These are phyloP conservation scores for Parietichytrium sp. DNA, from an alignment of 108 stramenopile genomes.

Conservation along the genomic window DNA sequence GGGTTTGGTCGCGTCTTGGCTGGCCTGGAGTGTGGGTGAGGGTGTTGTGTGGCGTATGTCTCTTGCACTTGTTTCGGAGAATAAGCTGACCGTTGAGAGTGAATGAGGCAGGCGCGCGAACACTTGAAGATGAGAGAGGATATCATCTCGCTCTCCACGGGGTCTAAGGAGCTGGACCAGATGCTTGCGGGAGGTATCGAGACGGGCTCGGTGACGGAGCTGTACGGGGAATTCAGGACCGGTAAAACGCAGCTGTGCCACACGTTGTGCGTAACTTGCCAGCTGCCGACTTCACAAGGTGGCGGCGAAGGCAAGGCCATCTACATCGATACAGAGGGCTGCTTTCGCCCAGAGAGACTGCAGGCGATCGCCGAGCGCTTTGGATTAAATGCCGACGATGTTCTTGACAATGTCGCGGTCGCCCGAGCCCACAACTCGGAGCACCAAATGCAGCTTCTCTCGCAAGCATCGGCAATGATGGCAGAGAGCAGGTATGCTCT, in stretches of 20 bases:
- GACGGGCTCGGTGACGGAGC: slow-evolving; percentile 95
- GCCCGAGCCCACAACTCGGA: slow-evolving; percentile 99
- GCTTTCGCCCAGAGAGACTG: slow-evolving; percentile 91
- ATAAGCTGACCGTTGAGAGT: background rate
- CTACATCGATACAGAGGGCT: slow-evolving; percentile 99
- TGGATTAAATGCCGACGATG: slow-evolving; percentile 81
- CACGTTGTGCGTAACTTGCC: slow-evolving; percentile 97
- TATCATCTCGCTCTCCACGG: slow-evolving; percentile 84
- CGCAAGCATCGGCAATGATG: slow-evolving; percentile 98
- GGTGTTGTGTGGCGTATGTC: background rate
- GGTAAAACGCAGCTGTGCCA: slow-evolving; percentile 99
- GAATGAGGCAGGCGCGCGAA: slow-evolving; percentile 66
- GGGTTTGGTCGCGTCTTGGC: background rate
- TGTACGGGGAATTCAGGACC: slow-evolving; percentile 84
- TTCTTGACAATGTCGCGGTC: slow-evolving; percentile 96
- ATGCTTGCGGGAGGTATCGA: slow-evolving; percentile 90
- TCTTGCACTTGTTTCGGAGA: background rate
- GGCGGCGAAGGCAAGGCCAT: slow-evolving; percentile 99
- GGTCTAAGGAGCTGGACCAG: slow-evolving; percentile 91
- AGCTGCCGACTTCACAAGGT: slow-evolving; percentile 90
- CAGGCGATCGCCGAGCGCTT: slow-evolving; percentile 96
- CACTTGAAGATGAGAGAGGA: slow-evolving; percentile 82
- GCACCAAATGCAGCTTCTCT: slow-evolving; percentile 95
- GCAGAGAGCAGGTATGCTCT: slow-evolving; percentile 91
- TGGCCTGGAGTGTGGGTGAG: background rate